phyloP scores from a whole-genome alignment of 1,284 basidiomycete species.

The Cutaneotrichosporon cutaneum region DNA sequence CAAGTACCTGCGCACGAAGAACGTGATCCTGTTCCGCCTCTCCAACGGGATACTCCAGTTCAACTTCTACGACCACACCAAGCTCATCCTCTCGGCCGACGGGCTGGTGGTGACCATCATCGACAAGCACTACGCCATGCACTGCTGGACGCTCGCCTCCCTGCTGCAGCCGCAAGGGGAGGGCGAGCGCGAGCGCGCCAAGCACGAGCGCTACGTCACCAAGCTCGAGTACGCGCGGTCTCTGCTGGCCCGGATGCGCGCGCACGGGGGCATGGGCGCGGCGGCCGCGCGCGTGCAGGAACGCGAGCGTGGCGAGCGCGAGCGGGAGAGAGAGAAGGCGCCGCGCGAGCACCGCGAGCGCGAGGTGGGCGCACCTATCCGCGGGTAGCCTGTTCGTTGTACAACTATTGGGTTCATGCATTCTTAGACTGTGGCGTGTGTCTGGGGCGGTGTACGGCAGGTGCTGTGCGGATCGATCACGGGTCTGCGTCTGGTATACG shows the following conservation, averaged over 20 bases:
- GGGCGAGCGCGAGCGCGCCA: conserved; percentile 33
- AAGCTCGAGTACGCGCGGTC: conserved; percentile 49
- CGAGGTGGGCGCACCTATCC: conserved; percentile 1
- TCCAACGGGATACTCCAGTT: conserved; percentile 91
- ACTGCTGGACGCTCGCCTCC: conserved; percentile 70
- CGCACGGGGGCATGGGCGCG: conserved; percentile 23
- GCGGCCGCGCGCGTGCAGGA: conserved; percentile 10
- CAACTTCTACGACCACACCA: conserved; percentile 98
- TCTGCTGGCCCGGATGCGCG: conserved; percentile 36
- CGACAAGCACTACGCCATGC: conserved; percentile 78
- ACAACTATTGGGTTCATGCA: background rate
- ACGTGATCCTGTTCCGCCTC: conserved; percentile 94
- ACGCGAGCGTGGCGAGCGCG: conserved; percentile 13
- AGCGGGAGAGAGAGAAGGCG: background rate
- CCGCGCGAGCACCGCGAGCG: conserved; percentile 1
- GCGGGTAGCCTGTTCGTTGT: conserved; percentile 3
- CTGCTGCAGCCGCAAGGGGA: conserved; percentile 58
- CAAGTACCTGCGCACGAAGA: conserved; percentile 93
- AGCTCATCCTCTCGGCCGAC: conserved; percentile 79
- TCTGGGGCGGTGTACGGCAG: no score
- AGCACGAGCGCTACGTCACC: conserved; percentile 42
- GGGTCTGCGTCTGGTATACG: no score
- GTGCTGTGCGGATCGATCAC: background rate
- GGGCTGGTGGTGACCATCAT: conserved; percentile 82
- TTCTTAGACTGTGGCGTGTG: background rate